Conservation (phyloP, 2,329 filamentous ascomycete species). For the Aureobasidium sp. region DNA sequence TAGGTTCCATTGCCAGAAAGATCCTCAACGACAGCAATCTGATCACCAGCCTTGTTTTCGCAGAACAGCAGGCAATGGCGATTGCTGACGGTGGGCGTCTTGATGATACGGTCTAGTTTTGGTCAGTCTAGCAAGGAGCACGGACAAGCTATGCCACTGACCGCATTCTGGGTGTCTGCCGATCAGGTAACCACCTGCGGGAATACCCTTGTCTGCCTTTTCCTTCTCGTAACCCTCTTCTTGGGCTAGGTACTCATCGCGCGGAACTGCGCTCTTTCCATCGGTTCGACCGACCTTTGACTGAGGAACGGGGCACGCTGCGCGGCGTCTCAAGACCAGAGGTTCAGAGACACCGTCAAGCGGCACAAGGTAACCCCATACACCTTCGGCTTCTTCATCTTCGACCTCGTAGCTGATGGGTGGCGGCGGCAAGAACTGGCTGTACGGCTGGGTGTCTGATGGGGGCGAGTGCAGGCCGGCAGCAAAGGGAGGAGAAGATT, state of each 20-base stretch:
- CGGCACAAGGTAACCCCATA: conserved; percentile 93
- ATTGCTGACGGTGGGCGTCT: conserved; percentile 79
- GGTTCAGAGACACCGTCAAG: conserved; percentile 51
- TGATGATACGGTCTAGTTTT: conserved; percentile 58
- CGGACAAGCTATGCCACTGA: conserved; percentile 41
- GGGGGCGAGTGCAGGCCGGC: conserved; percentile 56
- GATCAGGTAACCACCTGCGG: conserved; percentile 80
- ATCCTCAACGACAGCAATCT: conserved; percentile 76
- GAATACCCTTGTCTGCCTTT: conserved; percentile 45
- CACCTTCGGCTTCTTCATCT: conserved; percentile 75
- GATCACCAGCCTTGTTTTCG: conserved; percentile 51
- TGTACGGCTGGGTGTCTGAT: conserved; percentile 70
- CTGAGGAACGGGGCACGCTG: conserved; percentile 56
- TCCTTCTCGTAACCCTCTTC: conserved; percentile 56
- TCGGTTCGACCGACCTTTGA: conserved; percentile 31
- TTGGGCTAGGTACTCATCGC: conserved; percentile 49
- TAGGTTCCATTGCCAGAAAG: conserved; percentile 95
- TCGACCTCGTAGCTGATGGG: conserved; percentile 70
- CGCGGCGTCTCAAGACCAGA: conserved; percentile 69
- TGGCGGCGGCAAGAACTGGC: conserved; percentile 71
- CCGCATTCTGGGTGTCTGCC: conserved; percentile 91
- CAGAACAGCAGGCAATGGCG: conserved; percentile 66
- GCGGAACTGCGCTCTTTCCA: conserved; percentile 41
- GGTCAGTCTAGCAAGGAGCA: not conserved
- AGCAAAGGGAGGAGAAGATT: conserved; percentile 24